A percentile compares a stretch with the other conserved stretches of the same genome.
Conservation (phyloP, 768 basidiomycete species). For the Crepidotus variabilis region DNA sequence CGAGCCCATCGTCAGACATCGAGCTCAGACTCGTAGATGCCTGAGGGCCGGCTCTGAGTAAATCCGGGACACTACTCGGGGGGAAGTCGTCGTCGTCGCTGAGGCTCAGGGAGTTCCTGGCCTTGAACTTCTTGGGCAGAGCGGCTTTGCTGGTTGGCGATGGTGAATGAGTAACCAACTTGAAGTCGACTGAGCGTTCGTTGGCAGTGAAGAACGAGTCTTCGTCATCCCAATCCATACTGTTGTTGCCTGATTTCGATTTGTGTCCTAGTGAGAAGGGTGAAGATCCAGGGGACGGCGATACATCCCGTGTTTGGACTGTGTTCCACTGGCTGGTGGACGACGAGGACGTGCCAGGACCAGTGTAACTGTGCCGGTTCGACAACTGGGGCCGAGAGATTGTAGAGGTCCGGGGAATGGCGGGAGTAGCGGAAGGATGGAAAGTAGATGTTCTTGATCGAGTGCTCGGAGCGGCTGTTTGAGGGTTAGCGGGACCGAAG, state of each 20-base stretch:
- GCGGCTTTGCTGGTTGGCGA: slow-evolving; percentile 44
- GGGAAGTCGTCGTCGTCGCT: slow-evolving; percentile 54
- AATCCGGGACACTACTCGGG: slow-evolving; percentile 22
- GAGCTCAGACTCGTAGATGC: slow-evolving; percentile 65
- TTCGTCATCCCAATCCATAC: slow-evolving; percentile 42
- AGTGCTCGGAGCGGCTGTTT: slow-evolving; percentile 16
- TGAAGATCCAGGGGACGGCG: slow-evolving; percentile 51
- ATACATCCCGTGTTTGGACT: slow-evolving; percentile 32
- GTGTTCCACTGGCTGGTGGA: slow-evolving; percentile 31
- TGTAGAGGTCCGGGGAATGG: slow-evolving; percentile 12
- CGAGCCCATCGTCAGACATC: slow-evolving; percentile 62
- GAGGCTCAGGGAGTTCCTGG: slow-evolving; percentile 64
- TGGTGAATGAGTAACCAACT: slow-evolving; percentile 52
- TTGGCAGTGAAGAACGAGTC: slow-evolving; percentile 53
- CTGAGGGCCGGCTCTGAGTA: slow-evolving; percentile 41
- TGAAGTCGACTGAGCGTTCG: slow-evolving; percentile 55
- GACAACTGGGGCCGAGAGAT: slow-evolving; percentile 25
- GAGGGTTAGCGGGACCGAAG: slow-evolving; percentile 57
- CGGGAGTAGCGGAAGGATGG: slow-evolving; percentile 7
- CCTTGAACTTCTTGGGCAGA: slow-evolving; percentile 65
- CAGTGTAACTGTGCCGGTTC: slow-evolving; percentile 68
- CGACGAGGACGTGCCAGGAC: slow-evolving; percentile 27
- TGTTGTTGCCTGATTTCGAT: slow-evolving; percentile 14
- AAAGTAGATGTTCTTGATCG: slow-evolving; percentile 29
- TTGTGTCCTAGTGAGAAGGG: slow-evolving; percentile 21